Base-by-base conservation (phyloP, 225 moss, liverwort and hornwort species). In the Pseudisothecium myosuroides region DNA sequence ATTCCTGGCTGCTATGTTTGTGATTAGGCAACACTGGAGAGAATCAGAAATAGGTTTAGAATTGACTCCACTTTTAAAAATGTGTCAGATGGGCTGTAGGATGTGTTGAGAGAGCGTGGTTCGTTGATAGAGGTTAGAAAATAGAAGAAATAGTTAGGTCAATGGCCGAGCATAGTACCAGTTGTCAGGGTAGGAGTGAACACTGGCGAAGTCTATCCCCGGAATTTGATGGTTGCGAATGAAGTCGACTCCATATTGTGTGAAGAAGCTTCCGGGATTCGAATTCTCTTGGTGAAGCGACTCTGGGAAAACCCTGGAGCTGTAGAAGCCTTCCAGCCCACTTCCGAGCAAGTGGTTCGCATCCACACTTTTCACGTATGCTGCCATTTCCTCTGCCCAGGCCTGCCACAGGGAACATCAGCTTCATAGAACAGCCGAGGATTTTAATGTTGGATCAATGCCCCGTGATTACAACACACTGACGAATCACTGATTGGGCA, bases 111-210 rank as follows among this genome's bases (percentile, higher is more conserved):
- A 28, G 72, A 83, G 39, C 54, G 59, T 21, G 62, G 54, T 85
- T 59, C 43, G 26, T 22, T 62, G 43, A 52, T 37, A 39, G 55
- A 72, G 36, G 23, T 69, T 63, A 64, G 65, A 56, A n/a, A 37
- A 59, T 16, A 58, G 32, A 58, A 68, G 37, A 59, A 36, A 17
- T 23, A 37, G 23, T 47, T 55, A 28, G 74, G 41, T 58, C 2
- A 84, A 66, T 64, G 65, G 28, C 43, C 31, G 84, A 81, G 67
- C 68, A 65, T 69, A 37, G 69, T 87, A 92, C 96, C 96, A 96
- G 81, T 87, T 90, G 88, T 96, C 95, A 27, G 96, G 94, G 87
- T 94, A 96, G 64, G 94, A 92, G 89, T 96, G 96, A 49, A 94
- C 95, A 56, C 92, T 96, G 83, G 93, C 92, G 78, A 95, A 96